Conservation (phyloP, 768 basidiomycete genomes). For the Trametes cinnabarina region DNA sequence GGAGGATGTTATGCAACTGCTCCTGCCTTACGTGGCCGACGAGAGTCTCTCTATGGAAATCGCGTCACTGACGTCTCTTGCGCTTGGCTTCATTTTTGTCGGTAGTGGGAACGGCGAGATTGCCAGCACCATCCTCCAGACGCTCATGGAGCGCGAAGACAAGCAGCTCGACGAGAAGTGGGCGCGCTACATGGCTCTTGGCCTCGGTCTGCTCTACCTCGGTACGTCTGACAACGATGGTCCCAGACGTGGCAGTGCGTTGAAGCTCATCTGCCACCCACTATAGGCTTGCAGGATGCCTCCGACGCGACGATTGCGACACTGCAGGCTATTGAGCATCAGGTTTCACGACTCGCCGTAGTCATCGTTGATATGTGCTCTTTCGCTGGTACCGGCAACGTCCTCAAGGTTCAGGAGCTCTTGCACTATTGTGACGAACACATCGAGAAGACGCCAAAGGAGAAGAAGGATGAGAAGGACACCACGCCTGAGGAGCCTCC, state of each 20-base stretch:
- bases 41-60: conserved; percentile 87
- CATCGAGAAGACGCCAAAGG: conserved; percentile 50
- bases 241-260: too few relatives aligned
- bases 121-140: conserved; percentile 84
- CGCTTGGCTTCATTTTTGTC: conserved; percentile 93
- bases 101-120: conserved; percentile 95
- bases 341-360: conserved; percentile 85
- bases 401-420: conserved; percentile 88
- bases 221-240: too few relatives aligned
- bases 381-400: conserved; percentile 94
- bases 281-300: conserved; percentile 81
- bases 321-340: conserved; percentile 89
- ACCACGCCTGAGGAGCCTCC: conserved; percentile 46
- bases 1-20: conserved; percentile 71
- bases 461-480: conserved; percentile 42
- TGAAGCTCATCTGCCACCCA: background rate
- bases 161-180: conserved; percentile 87
- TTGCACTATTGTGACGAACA: conserved; percentile 94
- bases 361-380: conserved; percentile 93
- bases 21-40: conserved; percentile 83
- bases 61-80: conserved; percentile 77
- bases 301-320: conserved; percentile 94
- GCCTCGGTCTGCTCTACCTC: conserved; percentile 85
- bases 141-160: conserved; percentile 81
- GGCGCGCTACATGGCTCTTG: conserved; percentile 87